Evolutionary conservation across 192 early-diverging fungal species (phyloP).

Genomic region (Coemansia sp.): DNA sequence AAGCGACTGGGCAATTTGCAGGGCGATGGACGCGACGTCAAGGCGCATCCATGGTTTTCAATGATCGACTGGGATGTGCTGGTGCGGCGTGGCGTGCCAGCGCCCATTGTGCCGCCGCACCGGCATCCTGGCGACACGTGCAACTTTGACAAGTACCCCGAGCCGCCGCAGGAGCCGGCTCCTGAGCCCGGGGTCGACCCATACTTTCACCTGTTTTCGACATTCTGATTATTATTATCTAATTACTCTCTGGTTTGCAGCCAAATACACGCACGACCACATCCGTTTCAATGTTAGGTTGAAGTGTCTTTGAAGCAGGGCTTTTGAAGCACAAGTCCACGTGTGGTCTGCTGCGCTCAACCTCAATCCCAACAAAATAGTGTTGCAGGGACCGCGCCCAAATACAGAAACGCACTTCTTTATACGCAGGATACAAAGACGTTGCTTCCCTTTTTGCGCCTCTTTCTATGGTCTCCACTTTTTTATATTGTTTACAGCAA

Average conservation of each 20-base stretch:
- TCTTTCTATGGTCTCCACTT: neutral
- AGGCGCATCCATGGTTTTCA: constrained; percentile 91
- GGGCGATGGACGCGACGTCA: constrained; percentile 89
- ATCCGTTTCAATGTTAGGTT: too few relatives aligned
- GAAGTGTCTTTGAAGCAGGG: too few relatives aligned
- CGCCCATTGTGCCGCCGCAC: constrained; percentile 89
- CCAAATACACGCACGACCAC: neutral
- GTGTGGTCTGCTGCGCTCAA: too few relatives aligned
- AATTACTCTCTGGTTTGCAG: neutral
- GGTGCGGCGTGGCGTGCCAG: constrained; percentile 67
- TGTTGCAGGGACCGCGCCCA: too few relatives aligned
- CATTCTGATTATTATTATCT: constrained; percentile 57
- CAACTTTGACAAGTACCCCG: constrained; percentile 98
- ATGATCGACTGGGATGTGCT: constrained; percentile 92
- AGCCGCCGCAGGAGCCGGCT: constrained; percentile 66
- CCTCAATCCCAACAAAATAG: too few relatives aligned
- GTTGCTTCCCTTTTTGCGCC: too few relatives aligned
- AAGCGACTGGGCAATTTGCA: constrained; percentile 94
- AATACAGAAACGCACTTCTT: too few relatives aligned
- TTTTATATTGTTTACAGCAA: neutral
- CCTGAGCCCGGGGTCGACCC: constrained; percentile 67
- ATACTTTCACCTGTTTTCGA: constrained; percentile 73
- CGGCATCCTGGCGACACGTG: constrained; percentile 90
- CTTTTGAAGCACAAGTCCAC: too few relatives aligned
- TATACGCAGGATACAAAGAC: too few relatives aligned